Evolutionary conservation across 495 filamentous ascomycete genomes (phyloP).

Genomic region (Penicillium nucicola): DNA sequence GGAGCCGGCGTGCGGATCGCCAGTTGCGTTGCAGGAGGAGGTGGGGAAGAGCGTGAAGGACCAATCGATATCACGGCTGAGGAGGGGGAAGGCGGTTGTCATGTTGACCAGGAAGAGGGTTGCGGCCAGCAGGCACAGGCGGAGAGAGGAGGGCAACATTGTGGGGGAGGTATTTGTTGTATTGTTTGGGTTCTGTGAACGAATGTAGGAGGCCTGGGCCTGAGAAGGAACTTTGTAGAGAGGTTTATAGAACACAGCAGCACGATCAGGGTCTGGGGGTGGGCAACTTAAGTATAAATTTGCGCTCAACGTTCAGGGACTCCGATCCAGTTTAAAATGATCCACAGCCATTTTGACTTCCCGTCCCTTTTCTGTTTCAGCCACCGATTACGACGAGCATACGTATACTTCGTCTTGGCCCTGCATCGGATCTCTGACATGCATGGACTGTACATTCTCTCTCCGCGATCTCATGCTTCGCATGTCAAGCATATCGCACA

Average conservation of each 20-base stretch:
- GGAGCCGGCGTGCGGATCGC: conserved; percentile 15
- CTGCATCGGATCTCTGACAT: neutral
- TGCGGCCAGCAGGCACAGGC: conserved; percentile 2
- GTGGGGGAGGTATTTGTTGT: no score
- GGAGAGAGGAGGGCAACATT: conserved; percentile 7
- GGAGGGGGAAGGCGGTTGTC: conserved; percentile 19
- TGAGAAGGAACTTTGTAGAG: neutral
- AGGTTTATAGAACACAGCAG: neutral
- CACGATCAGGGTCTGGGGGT: neutral
- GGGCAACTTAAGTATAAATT: neutral
- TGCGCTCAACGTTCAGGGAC: neutral
- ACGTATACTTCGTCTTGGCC: conserved; percentile 12
- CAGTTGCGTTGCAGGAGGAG: conserved; percentile 12
- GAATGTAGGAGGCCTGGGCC: neutral
- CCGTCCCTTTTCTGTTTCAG: neutral
- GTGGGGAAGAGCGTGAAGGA: conserved; percentile 24
- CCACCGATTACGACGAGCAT: conserved; percentile 4
- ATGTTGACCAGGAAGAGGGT: conserved; percentile 5
- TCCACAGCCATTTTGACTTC: neutral
- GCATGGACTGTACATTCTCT: neutral
- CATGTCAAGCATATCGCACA: no score
- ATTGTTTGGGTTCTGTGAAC: neutral
- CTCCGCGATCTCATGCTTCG: neutral
- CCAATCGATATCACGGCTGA: conserved; percentile 18
- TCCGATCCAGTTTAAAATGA: conserved; percentile 12